Conservation (phyloP, 1,139 yeast genomes). For the Sugiyamaella castrensis region DNA sequence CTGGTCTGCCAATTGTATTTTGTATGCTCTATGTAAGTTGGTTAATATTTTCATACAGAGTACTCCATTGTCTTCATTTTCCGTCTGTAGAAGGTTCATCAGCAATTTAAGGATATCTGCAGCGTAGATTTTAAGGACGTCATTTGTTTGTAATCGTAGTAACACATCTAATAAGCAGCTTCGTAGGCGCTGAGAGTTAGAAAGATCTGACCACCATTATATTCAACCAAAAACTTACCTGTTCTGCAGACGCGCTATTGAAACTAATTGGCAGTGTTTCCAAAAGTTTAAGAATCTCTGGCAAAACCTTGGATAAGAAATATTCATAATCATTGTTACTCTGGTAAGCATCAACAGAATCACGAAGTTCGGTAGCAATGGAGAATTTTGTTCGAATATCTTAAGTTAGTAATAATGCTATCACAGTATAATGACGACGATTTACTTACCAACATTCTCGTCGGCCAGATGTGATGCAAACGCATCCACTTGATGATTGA, state of each 20-base stretch:
- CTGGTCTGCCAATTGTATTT: slow-evolving; percentile 60
- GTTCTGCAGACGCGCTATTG: slow-evolving; percentile 31
- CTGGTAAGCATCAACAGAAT: slow-evolving; percentile 78
- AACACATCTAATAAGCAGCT: slow-evolving; percentile 74
- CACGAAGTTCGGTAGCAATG: slow-evolving; percentile 76
- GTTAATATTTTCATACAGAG: slow-evolving; percentile 87
- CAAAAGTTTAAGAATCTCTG: slow-evolving; percentile 44
- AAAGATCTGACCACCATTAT: background rate
- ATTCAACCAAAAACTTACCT: slow-evolving; percentile 25
- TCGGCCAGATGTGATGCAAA: slow-evolving; percentile 60
- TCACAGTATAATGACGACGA: background rate
- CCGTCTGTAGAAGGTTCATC: slow-evolving; percentile 59
- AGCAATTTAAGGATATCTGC: slow-evolving; percentile 57
- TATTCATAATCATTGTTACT: slow-evolving; percentile 72
- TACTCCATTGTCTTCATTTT: slow-evolving; percentile 95
- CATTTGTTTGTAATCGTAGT: slow-evolving; percentile 80
- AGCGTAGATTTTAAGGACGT: slow-evolving; percentile 72
- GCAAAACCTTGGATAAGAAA: slow-evolving; percentile 34
- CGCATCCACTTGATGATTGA: slow-evolving; percentile 48
- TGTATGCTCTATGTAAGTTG: slow-evolving; percentile 83
- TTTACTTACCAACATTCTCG: slow-evolving; percentile 34
- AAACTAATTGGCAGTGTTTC: slow-evolving; percentile 73
- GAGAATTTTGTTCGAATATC: slow-evolving; percentile 63
- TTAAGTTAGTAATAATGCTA: slow-evolving; percentile 11
- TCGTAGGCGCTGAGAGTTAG: slow-evolving; percentile 48